Evolutionary conservation across 192 early-diverging fungal genomes (phyloP), one percentile per base, ranked within the genome.

Genomic region (Lobosporangium transversale): DNA sequence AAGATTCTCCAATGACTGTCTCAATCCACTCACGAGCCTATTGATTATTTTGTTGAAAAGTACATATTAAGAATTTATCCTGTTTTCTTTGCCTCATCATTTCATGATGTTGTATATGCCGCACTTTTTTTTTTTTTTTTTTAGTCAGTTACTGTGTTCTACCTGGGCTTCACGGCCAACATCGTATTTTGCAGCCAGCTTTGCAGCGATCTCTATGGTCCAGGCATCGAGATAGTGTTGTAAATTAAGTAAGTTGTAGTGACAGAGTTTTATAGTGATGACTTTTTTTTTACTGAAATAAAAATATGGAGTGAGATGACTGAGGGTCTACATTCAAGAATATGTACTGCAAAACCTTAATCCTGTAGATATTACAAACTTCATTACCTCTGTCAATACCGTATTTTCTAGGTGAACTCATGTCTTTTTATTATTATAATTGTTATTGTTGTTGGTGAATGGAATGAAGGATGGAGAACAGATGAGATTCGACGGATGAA

Each of bases 11-110:
- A 21, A 88, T 53, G 1, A 88, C 76, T 21, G 59, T 58, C 57
- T 91, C 93, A 40, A 94, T 85, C 91, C 91, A 94, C 49, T 87
- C 74, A 24, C 86, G 81, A 8, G 92, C 93, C 89, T 80, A 62
- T 20, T 40, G 7, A 40, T 40, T 14, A 40, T 7, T 40, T 40
- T 7, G 37, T 40, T 40, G 37, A 14, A 40, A 7, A 14, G 37
- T 7, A 40, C 7, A 40, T 14, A 10, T 7, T 40, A 10, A 40
- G 37, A 14, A 7, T 40, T 40, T 14, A 14, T 14, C 37, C 14
- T 40, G 37, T 14, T 14, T n/a, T n/a, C n/a, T n/a, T n/a, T n/a
- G n/a, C n/a, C n/a, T n/a, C n/a, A n/a, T n/a, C n/a, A n/a, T n/a
- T n/a, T n/a, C n/a, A n/a, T n/a, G n/a, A n/a, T n/a, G n/a, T n/a